Percentiles rank a stretch among this genome's conserved stretches.
These are phyloP conservation scores for Phytophthora cactorum DNA, from an alignment of 352 stramenopile genomes.

Conservation along the genomic window DNA sequence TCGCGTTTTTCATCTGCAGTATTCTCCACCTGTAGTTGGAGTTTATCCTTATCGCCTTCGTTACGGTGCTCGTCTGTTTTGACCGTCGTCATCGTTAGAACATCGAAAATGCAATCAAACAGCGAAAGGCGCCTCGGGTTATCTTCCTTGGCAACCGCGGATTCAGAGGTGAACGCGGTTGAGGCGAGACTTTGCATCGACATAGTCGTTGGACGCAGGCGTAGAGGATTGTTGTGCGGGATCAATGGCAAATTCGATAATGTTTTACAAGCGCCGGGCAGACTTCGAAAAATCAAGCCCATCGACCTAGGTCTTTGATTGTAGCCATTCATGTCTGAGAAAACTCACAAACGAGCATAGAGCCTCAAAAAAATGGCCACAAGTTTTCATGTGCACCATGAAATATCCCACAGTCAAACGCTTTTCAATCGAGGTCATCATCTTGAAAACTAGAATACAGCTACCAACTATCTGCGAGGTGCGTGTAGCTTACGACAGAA, in stretches of 20 bases:
- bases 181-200: conserved; percentile 19
- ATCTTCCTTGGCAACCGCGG: neutral
- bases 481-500: no score
- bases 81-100: neutral
- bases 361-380: no score
- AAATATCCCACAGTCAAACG: neutral
- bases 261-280: neutral
- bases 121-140: conserved; percentile 1
- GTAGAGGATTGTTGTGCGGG: neutral
- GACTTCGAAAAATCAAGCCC: neutral
- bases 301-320: conserved; percentile 1
- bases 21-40: neutral
- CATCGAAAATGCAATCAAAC: conserved; percentile 3
- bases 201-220: conserved; percentile 2
- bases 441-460: neutral
- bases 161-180: conserved; percentile 2
- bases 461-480: no score
- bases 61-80: neutral
- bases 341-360: neutral
- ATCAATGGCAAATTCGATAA: conserved; percentile 11
- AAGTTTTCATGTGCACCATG: neutral
- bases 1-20: neutral
- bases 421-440: neutral
- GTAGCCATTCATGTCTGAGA: conserved; percentile 1
- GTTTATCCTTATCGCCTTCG: neutral